phyloP scores from a whole-genome alignment of 192 early-diverging fungal genomes.

The Phlyctochytrium arcticum region DNA sequence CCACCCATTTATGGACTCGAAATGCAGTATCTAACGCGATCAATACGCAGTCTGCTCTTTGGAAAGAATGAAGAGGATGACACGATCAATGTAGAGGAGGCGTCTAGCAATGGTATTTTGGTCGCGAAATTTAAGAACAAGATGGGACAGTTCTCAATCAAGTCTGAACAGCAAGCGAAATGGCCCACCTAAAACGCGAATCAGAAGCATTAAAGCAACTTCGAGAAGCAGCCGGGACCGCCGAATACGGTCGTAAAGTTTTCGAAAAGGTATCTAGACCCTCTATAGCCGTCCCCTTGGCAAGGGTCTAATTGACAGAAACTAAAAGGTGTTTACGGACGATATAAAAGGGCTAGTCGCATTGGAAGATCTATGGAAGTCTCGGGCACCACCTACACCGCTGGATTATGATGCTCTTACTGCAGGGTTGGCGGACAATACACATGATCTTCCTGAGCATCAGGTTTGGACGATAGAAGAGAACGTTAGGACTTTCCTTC shows the following conservation, averaged over 20 bases:
- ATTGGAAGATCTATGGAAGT: slow-evolving; percentile 90
- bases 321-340: slow-evolving; percentile 73
- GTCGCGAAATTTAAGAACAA: slow-evolving; percentile 39
- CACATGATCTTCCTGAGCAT: slow-evolving; percentile 53
- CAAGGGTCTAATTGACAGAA: not conserved
- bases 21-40: too few species aligned
- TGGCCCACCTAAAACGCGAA: slow-evolving; percentile 70
- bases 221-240: slow-evolving; percentile 52
- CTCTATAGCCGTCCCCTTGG: not conserved
- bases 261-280: slow-evolving; percentile 39
- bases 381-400: slow-evolving; percentile 63
- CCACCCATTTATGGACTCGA: too few species aligned
- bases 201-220: slow-evolving; percentile 66
- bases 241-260: slow-evolving; percentile 49
- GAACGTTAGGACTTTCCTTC: slow-evolving; percentile 63
- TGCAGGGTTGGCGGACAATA: slow-evolving; percentile 11
- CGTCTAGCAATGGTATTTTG: slow-evolving; percentile 50
- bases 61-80: slow-evolving; percentile 60
- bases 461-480: slow-evolving; percentile 67
- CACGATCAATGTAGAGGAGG: slow-evolving; percentile 21
- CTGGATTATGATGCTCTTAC: slow-evolving; percentile 48
- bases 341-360: slow-evolving; percentile 77
- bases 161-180: slow-evolving; percentile 65
- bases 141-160: too few species aligned
- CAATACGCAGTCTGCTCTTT: slow-evolving; percentile 65